Percentiles rank a stretch among this genome's conserved stretches.
Evolutionary conservation across 805 yeast species (phyloP).

Genomic region (Starmerella floris): DNA sequence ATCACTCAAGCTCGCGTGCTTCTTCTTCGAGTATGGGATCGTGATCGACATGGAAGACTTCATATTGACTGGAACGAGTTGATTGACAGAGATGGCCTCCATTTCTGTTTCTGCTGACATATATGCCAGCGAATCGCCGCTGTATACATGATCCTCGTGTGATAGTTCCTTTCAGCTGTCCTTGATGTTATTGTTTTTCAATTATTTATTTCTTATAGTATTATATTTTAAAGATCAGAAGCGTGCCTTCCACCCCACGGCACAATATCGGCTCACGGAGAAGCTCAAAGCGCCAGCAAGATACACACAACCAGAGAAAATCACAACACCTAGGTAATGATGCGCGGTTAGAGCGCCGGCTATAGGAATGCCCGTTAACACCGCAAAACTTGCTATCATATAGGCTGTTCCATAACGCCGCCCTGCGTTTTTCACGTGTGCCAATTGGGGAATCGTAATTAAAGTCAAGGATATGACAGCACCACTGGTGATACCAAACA

Average conservation of each 20-base stretch:
- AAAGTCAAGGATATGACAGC: conserved; percentile 55
- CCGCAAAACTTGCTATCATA: conserved; percentile 31
- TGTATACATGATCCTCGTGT: no score
- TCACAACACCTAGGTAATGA: conserved; percentile 26
- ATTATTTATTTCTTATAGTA: not conserved
- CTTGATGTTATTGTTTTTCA: not conserved
- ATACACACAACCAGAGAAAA: conserved; percentile 26
- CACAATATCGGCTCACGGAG: conserved; percentile 21
- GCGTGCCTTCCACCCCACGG: conserved; percentile 21
- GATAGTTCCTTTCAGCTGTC: no score
- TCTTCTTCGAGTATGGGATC: conserved; percentile 34
- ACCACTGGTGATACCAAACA: conserved; percentile 34
- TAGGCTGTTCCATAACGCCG: conserved; percentile 55
- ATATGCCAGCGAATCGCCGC: no score
- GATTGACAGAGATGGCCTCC: conserved; percentile 59
- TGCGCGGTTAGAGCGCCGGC: conserved; percentile 27
- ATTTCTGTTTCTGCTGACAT: conserved; percentile 51
- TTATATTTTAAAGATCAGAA: conserved; percentile 4
- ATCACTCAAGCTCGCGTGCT: conserved; percentile 33
- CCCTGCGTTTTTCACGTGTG: conserved; percentile 53
- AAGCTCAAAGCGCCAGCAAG: conserved; percentile 22
- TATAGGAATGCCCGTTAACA: conserved; percentile 30
- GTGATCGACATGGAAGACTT: conserved; percentile 38
- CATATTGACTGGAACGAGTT: conserved; percentile 64
- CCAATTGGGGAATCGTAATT: conserved; percentile 52